Conservation (phyloP, 2,329 filamentous ascomycete species). For the Pseudomassariella vexata region DNA sequence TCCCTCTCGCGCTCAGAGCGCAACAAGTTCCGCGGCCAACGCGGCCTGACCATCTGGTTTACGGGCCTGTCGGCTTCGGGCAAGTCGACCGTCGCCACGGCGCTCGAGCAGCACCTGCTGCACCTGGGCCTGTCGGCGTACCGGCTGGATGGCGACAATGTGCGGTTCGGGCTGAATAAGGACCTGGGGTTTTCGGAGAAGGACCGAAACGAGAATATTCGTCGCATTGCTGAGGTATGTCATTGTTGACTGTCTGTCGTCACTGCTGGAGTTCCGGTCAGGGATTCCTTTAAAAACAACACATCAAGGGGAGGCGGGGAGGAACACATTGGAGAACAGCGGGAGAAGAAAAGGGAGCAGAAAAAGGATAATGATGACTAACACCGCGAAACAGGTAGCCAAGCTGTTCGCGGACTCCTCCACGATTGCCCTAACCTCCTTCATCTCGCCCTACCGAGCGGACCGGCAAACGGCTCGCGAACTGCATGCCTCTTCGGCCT, state of each 20-base stretch:
- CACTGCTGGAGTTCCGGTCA: no score
- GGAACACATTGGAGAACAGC: background rate
- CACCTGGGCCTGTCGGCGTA: constrained; percentile 80
- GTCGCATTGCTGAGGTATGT: constrained; percentile 76
- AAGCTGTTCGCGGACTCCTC: constrained; percentile 93
- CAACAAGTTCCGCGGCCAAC: constrained; percentile 69
- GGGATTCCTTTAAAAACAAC: no score
- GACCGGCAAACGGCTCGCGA: constrained; percentile 79
- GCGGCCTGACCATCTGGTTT: constrained; percentile 94
- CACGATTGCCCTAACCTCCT: constrained; percentile 85
- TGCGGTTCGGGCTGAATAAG: constrained; percentile 96
- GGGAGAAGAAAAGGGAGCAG: background rate
- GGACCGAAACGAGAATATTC: constrained; percentile 96
- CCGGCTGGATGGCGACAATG: constrained; percentile 95
- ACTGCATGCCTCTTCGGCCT: constrained; percentile 61
- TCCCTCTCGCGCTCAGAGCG: constrained; percentile 76
- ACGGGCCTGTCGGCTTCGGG: constrained; percentile 93
- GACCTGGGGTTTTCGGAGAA: constrained; percentile 91
- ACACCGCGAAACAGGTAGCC: constrained; percentile 55
- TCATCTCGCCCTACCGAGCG: constrained; percentile 90
- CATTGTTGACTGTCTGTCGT: constrained; percentile 1
- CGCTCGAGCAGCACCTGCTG: constrained; percentile 93
- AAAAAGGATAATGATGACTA: no score
- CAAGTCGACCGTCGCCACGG: constrained; percentile 95
- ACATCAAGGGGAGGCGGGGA: no score